These are phyloP conservation scores for Rugonectria rugulosa DNA, from an alignment of 2,329 filamentous ascomycete genomes.

Conservation along the genomic window DNA sequence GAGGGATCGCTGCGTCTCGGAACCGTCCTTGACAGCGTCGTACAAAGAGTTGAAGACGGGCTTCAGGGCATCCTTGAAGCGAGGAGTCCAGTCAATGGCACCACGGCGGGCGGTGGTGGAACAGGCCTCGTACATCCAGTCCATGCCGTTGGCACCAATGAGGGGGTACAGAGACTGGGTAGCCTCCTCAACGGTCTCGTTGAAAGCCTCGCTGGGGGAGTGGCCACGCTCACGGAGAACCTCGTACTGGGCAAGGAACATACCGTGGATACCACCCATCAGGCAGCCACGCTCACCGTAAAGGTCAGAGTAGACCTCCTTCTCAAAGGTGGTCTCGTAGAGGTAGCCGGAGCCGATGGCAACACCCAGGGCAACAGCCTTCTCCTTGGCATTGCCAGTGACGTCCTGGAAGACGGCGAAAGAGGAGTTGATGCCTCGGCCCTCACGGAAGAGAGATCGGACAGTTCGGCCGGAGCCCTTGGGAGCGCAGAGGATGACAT, in stretches of 20 bases:
- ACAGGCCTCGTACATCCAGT: slow-evolving; percentile 99
- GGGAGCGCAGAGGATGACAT: slow-evolving; percentile 99
- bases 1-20: slow-evolving; percentile 94
- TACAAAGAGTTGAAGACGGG: slow-evolving; percentile 98
- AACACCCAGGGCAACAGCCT: slow-evolving; percentile 94
- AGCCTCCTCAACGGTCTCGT: slow-evolving; percentile 99
- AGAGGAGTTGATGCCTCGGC: slow-evolving; percentile 99
- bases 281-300: slow-evolving; percentile 99
- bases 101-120: slow-evolving; percentile 97
- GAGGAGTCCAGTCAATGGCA: slow-evolving; percentile 97
- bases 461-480: slow-evolving; percentile 99
- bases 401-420: slow-evolving; percentile 99
- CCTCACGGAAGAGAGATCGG: slow-evolving; percentile 98
- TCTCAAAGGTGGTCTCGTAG: slow-evolving; percentile 99
- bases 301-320: slow-evolving; percentile 99
- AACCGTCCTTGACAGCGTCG: slow-evolving; percentile 87
- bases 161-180: slow-evolving; percentile 98
- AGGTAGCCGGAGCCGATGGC: slow-evolving; percentile 98
- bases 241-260: slow-evolving; percentile 99
- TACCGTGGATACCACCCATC: slow-evolving; percentile 99
- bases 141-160: slow-evolving; percentile 97
- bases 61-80: slow-evolving; percentile 98
- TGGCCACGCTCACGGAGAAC: slow-evolving; percentile 98
- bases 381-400: slow-evolving; percentile 97
- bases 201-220: slow-evolving; percentile 98